Evolutionary conservation across 352 stramenopile genomes (phyloP).

Genomic region (Pythium rishiriense): DNA sequence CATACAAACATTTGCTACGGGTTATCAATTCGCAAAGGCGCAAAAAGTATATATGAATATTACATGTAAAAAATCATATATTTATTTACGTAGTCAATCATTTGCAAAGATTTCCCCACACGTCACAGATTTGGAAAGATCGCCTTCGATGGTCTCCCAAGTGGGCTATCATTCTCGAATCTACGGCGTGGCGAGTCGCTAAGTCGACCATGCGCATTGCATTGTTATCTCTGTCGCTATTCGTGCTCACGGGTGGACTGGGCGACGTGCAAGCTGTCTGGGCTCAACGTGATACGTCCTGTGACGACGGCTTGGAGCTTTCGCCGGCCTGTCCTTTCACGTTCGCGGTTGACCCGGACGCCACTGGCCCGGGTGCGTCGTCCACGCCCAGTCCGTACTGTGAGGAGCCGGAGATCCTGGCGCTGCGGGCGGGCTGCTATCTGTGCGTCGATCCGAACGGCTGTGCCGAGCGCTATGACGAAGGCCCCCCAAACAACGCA

Average conservation of each 20-base stretch:
- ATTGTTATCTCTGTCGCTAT: not conserved
- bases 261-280: too few relatives aligned
- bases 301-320: constrained; percentile 37
- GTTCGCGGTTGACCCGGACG: constrained; percentile 21
- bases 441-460: constrained; percentile 40
- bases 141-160: not conserved
- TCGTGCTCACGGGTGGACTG: not conserved
- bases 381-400: constrained; percentile 25
- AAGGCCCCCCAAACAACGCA: not conserved
- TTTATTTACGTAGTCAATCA: not conserved
- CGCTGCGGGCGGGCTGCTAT: constrained; percentile 50
- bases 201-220: not conserved
- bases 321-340: constrained; percentile 13
- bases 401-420: constrained; percentile 31
- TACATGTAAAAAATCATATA: constrained; percentile 1
- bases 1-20: not conserved
- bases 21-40: not conserved
- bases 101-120: constrained; percentile 10
- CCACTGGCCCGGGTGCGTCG: not conserved
- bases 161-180: constrained; percentile 15
- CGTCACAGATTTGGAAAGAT: constrained; percentile 32
- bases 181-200: too few relatives aligned
- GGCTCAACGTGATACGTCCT: constrained; percentile 27
- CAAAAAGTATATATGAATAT: not conserved
- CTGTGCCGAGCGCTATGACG: constrained; percentile 19